Evolutionary conservation across 495 filamentous ascomycete species (phyloP).

Genomic region (Podospora fimiseda): DNA sequence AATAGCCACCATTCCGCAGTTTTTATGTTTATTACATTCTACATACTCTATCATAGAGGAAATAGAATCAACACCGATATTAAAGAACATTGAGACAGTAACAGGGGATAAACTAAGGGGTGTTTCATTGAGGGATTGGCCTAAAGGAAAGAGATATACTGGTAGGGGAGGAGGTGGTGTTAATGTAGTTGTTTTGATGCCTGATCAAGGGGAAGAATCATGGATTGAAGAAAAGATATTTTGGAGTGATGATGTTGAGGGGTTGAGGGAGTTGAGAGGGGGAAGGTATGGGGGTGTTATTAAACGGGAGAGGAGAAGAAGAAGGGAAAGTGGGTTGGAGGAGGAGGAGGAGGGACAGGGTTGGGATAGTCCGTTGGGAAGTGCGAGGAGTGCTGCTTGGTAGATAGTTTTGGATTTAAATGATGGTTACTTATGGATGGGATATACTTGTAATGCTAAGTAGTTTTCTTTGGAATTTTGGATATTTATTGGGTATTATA

Average conservation of each 20-base stretch:
- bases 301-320: neutral
- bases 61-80: neutral
- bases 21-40: constrained; percentile 11
- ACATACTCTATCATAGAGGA: constrained; percentile 8
- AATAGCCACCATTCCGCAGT: constrained; percentile 15
- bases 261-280: constrained; percentile 6
- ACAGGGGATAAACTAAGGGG: constrained; percentile 4
- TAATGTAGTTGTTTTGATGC: constrained; percentile 11
- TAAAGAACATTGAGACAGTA: constrained; percentile 1
- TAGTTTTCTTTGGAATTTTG: too few species aligned
- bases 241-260: constrained; percentile 9
- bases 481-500: too few species aligned
- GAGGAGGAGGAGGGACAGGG: neutral
- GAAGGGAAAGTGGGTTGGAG: too few species aligned
- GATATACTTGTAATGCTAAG: too few species aligned
- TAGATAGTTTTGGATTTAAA: too few species aligned
- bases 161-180: constrained; percentile 5
- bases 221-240: constrained; percentile 16
- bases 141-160: constrained; percentile 7
- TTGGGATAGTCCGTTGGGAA: neutral
- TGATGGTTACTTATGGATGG: too few species aligned
- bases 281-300: constrained; percentile 8
- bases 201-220: neutral
- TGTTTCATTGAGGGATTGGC: neutral
- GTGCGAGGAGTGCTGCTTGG: neutral